These are phyloP conservation scores for Sanghuangporus sanghuang DNA, from an alignment of 1,284 basidiomycete species.

Conservation along the genomic window DNA sequence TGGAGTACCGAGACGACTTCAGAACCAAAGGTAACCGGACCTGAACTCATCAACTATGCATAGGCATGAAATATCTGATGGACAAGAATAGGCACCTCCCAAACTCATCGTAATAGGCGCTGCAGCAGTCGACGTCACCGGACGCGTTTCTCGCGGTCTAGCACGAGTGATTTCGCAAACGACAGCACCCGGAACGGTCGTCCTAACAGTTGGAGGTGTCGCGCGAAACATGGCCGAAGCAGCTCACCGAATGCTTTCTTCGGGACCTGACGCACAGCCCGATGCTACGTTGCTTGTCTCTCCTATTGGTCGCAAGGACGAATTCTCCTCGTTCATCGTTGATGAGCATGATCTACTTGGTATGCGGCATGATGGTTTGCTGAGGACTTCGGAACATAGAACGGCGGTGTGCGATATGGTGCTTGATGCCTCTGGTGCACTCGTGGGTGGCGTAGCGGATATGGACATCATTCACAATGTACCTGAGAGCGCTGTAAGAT, in stretches of 20 bases:
- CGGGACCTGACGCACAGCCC: conserved; percentile 30
- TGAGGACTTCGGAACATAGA: conserved; percentile 34
- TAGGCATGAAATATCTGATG: background rate
- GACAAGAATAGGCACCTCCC: conserved; percentile 24
- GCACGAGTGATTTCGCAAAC: conserved; percentile 41
- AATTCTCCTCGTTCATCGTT: conserved; percentile 60
- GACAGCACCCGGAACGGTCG: conserved; percentile 77
- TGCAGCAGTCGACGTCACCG: conserved; percentile 83
- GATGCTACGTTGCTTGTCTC: conserved; percentile 49
- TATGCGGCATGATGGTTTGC: conserved; percentile 81
- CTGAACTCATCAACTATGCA: no score
- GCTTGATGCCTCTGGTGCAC: conserved; percentile 65
- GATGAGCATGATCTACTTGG: conserved; percentile 55
- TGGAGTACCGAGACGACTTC: background rate
- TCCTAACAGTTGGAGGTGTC: conserved; percentile 83
- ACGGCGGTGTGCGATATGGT: conserved; percentile 86
- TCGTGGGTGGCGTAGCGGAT: conserved; percentile 86
- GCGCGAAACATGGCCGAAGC: conserved; percentile 93
- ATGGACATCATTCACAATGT: conserved; percentile 73
- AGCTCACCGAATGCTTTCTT: conserved; percentile 56
- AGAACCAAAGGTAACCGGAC: background rate
- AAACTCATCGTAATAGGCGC: conserved; percentile 72
- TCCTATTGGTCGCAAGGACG: conserved; percentile 56
- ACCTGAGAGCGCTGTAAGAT: conserved; percentile 22
- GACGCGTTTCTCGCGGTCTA: conserved; percentile 37